Conservation (phyloP, 2,329 filamentous ascomycete species). For the Thielaviopsis punctulata region DNA sequence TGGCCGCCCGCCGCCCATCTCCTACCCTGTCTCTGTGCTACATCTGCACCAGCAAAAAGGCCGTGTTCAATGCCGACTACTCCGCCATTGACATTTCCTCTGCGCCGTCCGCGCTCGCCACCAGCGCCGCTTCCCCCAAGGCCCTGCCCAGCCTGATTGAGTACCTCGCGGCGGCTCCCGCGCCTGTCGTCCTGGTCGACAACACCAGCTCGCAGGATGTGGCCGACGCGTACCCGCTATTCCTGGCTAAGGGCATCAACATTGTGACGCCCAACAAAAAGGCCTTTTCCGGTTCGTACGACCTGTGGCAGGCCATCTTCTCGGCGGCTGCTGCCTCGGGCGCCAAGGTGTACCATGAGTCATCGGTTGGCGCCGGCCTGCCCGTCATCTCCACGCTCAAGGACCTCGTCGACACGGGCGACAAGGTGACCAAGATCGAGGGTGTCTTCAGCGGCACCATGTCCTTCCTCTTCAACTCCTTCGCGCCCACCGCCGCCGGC, state of each 20-base stretch:
- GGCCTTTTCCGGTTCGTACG: conserved; percentile 68
- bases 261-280: conserved; percentile 98
- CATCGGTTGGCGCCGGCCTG: conserved; percentile 80
- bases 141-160: conserved; percentile 53
- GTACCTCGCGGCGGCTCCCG: conserved; percentile 62
- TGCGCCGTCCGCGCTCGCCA: conserved; percentile 43
- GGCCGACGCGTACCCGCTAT: conserved; percentile 64
- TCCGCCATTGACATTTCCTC: conserved; percentile 44
- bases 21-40: conserved; percentile 65
- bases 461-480: conserved; percentile 96
- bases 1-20: conserved; percentile 48
- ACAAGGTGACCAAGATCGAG: conserved; percentile 81
- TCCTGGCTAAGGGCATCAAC: conserved; percentile 67
- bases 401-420: conserved; percentile 86
- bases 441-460: conserved; percentile 96
- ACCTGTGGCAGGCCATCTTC: conserved; percentile 81
- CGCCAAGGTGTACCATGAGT: conserved; percentile 86
- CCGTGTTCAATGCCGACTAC: conserved; percentile 59
- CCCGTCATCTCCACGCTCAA: conserved; percentile 87
- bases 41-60: conserved; percentile 71
- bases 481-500: conserved; percentile 60
- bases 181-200: conserved; percentile 72
- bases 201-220: conserved; percentile 87
- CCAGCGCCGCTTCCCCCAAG: conserved; percentile 47
- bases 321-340: conserved; percentile 48